A percentile compares a stretch with the other conserved stretches of the same genome.
Conservation (phyloP, 371 early-diverging fungal genomes). For the Saksenaea oblongispora region DNA sequence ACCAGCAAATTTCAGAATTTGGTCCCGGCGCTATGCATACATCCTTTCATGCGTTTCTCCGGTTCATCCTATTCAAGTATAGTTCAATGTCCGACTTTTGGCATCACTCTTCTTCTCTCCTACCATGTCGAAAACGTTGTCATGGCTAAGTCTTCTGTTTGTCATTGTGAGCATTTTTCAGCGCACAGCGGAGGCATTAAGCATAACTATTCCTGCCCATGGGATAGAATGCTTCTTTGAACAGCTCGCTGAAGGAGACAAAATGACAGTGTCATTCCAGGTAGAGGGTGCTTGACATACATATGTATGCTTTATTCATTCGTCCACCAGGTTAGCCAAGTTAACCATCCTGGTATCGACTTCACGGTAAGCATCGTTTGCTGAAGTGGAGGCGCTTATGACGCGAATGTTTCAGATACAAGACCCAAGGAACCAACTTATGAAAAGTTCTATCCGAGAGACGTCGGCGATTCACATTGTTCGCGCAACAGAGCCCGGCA, state of each 20-base stretch:
- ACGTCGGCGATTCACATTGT: constrained; percentile 57
- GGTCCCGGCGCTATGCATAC: too few species aligned
- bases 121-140: not conserved
- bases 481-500: constrained; percentile 56
- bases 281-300: constrained; percentile 19
- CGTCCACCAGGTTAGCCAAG: constrained; percentile 59
- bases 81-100: too few species aligned
- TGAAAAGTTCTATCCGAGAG: constrained; percentile 49
- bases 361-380: constrained; percentile 60
- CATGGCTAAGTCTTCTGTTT: not conserved
- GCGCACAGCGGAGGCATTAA: not conserved
- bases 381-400: not conserved
- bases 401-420: constrained; percentile 43
- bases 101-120: not conserved
- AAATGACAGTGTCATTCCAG: constrained; percentile 68
- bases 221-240: constrained; percentile 67
- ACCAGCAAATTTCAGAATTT: too few species aligned
- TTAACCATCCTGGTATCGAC: constrained; percentile 70
- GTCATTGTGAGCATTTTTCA: not conserved
- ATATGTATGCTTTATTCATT: not conserved
- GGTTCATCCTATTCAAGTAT: too few species aligned
- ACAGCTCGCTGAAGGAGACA: constrained; percentile 56
- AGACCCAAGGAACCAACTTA: constrained; percentile 48
- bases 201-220: constrained; percentile 53
- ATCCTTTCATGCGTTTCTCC: too few species aligned